Conservation (phyloP, 352 stramenopile genomes). For the Globisporangium polare region DNA sequence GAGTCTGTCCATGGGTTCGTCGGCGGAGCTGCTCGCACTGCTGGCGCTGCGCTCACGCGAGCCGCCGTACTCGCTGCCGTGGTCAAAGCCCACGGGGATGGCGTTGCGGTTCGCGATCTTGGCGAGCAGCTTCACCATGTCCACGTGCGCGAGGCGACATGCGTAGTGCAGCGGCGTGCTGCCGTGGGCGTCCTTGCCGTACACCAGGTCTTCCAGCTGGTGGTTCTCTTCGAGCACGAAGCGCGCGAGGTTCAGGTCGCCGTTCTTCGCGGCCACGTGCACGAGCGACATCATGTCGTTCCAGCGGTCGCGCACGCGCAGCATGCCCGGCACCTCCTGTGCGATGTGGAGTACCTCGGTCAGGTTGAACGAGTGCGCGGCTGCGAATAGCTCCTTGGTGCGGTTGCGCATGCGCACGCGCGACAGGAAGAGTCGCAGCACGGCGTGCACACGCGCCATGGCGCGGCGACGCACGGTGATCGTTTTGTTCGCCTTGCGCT, state of each 20-base stretch:
- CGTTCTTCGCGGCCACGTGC: conserved; percentile 87
- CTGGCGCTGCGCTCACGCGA: conserved; percentile 57
- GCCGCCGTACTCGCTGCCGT: conserved; percentile 22
- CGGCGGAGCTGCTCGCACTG: conserved; percentile 53
- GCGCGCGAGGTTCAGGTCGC: conserved; percentile 74
- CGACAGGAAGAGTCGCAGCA: conserved; percentile 73
- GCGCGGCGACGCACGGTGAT: conserved; percentile 53
- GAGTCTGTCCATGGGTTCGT: conserved; percentile 50
- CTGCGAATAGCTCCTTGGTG: conserved; percentile 72
- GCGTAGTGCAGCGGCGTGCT: conserved; percentile 87
- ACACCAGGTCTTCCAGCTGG: conserved; percentile 84
- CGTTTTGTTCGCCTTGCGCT: conserved; percentile 47
- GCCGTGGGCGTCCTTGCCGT: conserved; percentile 66
- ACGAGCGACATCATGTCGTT: conserved; percentile 86
- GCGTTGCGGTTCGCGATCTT: conserved; percentile 86
- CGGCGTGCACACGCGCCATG: conserved; percentile 62
- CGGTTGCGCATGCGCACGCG: conserved; percentile 82
- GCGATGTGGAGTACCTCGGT: conserved; percentile 79
- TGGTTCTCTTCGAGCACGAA: conserved; percentile 81
- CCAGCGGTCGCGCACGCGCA: conserved; percentile 69
- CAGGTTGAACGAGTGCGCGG: conserved; percentile 72
- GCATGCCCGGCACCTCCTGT: conserved; percentile 75
- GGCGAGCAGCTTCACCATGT: conserved; percentile 82
- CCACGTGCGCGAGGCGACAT: conserved; percentile 61
- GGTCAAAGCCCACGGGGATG: conserved; percentile 43